Percentiles rank a stretch among this genome's conserved stretches.
Conservation (phyloP, 345 rosid species). For the Citrus australasica region DNA sequence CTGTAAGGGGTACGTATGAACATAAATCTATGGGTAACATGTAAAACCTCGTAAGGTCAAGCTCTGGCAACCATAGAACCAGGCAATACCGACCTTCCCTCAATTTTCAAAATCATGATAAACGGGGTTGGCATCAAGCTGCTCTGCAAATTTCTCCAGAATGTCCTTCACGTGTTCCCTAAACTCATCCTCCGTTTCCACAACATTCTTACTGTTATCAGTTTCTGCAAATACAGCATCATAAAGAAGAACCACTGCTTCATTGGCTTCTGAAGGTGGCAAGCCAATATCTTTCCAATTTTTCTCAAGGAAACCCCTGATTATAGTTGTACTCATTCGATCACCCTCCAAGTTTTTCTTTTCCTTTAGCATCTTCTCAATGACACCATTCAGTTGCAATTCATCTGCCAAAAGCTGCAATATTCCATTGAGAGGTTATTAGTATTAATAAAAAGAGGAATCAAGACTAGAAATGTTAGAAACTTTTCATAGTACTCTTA, state of each 20-base stretch:
- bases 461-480: not conserved
- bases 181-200: constrained; percentile 23
- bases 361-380: constrained; percentile 35
- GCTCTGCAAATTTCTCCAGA: constrained; percentile 55
- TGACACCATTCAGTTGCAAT: constrained; percentile 35
- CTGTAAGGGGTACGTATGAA: not conserved
- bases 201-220: constrained; percentile 21
- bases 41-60: constrained; percentile 10
- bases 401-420: constrained; percentile 61
- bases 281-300: constrained; percentile 64
- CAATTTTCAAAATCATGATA: constrained; percentile 36
- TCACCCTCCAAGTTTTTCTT: constrained; percentile 23
- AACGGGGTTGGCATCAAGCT: constrained; percentile 56
- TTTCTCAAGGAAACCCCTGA: constrained; percentile 47
- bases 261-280: constrained; percentile 66
- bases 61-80: not conserved
- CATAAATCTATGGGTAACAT: not conserved
- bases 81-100: not conserved
- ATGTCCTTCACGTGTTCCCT: constrained; percentile 42
- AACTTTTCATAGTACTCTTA: not conserved
- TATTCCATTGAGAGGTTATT: constrained; percentile 2
- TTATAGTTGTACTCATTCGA: constrained; percentile 20
- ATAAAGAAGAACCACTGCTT: constrained; percentile 50
- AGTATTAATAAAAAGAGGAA: not conserved
- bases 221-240: constrained; percentile 48